These are phyloP conservation scores for Penicillium malachiteum DNA, from an alignment of 495 filamentous ascomycete species.

Conservation along the genomic window DNA sequence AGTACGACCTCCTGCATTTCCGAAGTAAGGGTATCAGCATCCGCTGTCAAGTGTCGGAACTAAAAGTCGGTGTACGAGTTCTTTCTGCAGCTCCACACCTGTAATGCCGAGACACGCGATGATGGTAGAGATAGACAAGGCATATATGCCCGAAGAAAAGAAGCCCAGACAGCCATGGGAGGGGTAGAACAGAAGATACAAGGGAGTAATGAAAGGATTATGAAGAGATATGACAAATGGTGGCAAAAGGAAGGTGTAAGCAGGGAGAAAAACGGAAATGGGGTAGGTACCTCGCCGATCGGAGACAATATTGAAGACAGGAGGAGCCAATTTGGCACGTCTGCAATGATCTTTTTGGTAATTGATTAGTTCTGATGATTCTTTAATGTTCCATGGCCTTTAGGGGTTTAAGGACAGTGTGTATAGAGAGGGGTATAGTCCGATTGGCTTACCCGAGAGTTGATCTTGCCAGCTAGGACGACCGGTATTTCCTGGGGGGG, in stretches of 20 bases:
- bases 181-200: background rate
- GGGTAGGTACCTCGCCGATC: slow-evolving; percentile 69
- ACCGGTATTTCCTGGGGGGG: slow-evolving; percentile 17
- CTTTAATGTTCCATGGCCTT: background rate
- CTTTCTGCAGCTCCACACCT: slow-evolving; percentile 30
- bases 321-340: slow-evolving; percentile 50
- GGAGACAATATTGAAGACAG: slow-evolving; percentile 70
- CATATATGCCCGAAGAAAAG: slow-evolving; percentile 1
- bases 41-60: slow-evolving; percentile 24
- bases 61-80: slow-evolving; percentile 43
- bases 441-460: slow-evolving; percentile 47
- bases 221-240: background rate
- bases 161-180: background rate
- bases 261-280: slow-evolving; percentile 9
- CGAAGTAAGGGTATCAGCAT: slow-evolving; percentile 22
- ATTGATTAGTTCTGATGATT: slow-evolving; percentile 1
- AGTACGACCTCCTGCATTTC: slow-evolving; percentile 73
- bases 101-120: slow-evolving; percentile 25
- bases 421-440: background rate
- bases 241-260: background rate
- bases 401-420: background rate
- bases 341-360: slow-evolving; percentile 57
- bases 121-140: slow-evolving; percentile 4
- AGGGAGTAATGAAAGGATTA: background rate
- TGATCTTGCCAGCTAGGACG: slow-evolving; percentile 50